Evolutionary conservation across 2,329 filamentous ascomycete genomes (phyloP).

Genomic region (Bipolaris cookei): DNA sequence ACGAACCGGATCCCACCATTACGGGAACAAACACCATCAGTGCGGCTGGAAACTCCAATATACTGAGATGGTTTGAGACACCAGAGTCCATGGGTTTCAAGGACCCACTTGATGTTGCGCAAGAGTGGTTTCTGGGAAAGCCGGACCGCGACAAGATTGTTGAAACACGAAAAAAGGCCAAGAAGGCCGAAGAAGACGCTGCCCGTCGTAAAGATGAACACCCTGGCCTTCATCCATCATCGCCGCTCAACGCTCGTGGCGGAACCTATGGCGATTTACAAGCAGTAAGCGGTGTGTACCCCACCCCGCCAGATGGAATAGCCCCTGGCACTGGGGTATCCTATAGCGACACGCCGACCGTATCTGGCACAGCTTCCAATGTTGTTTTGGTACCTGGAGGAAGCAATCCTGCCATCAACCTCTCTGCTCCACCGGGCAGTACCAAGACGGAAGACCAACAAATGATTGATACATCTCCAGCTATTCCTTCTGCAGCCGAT

Average conservation of each 20-base stretch:
- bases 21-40: neutral
- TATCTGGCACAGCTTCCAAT: constrained; percentile 34
- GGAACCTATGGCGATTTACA: constrained; percentile 48
- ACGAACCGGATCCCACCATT: neutral
- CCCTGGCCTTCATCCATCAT: constrained; percentile 41
- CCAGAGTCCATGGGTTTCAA: constrained; percentile 40
- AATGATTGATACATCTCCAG: constrained; percentile 33
- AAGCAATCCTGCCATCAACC: constrained; percentile 42
- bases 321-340: constrained; percentile 38
- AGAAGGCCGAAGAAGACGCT: constrained; percentile 57
- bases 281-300: constrained; percentile 48
- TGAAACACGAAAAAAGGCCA: constrained; percentile 52
- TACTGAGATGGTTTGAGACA: constrained; percentile 42
- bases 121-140: constrained; percentile 48
- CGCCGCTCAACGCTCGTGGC: constrained; percentile 45
- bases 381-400: constrained; percentile 39
- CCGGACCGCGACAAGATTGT: constrained; percentile 42
- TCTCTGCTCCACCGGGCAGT: constrained; percentile 39
- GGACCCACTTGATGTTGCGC: constrained; percentile 45
- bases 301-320: constrained; percentile 50
- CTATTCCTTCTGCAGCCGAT: constrained; percentile 29
- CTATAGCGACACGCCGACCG: constrained; percentile 38
- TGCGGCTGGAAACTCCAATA: constrained; percentile 10
- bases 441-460: constrained; percentile 26
- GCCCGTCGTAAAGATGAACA: constrained; percentile 40